Evolutionary conservation across 208 protist genomes (phyloP), one percentile per base, ranked within the genome.

Genomic region (Acanthamoeba polyphaga): DNA sequence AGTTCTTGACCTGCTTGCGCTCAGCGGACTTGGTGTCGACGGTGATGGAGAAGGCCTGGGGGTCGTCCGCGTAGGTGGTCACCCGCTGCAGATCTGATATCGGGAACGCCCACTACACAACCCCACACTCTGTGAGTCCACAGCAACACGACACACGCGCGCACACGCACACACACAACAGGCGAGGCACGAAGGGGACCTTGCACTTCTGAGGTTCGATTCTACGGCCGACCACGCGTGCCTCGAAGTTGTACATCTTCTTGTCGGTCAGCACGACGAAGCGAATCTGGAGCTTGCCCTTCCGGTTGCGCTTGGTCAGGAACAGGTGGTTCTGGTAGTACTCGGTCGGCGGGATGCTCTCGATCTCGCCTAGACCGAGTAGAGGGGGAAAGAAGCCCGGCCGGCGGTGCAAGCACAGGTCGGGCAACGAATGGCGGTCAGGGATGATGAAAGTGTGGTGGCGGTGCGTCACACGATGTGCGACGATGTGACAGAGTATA

Each of bases 261-360:
- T 24, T 32, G 60, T 64, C 34, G 58, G 58, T 72, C 15, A 91
- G 17, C 55, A 91, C 85, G 8, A 91, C 27, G 32, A 91, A 91
- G 5, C 85, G 49, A 58, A 91, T 91, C 58, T 91, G 85, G 8
- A 91, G 85, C 58, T 91, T 91, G 29, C 85, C 85, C 60, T 91
- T 91, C 3, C 85, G 34, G 85, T 91, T 91, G 34, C 85, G 85
- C 85, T 91, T 91, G 29, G 85, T 91, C 9, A 91, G 58, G 58
- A 91, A 91, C 17, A 91, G 34, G 38, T 91, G 85, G 58, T 32
- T 72, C 60, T 91, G 85, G 58, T 91, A 91, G 22, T 34, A 10
- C 38, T 91, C 85, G 6, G 85, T 72, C 8, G 85, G 60, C 22
- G 60, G 85, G 4, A 91, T 91, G 51, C 85, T 91, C 58, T 53